Evolutionary conservation across 2,329 filamentous ascomycete genomes (phyloP), one percentile per base, ranked within the genome.

Genomic region (Colletotrichum tamarilloi): DNA sequence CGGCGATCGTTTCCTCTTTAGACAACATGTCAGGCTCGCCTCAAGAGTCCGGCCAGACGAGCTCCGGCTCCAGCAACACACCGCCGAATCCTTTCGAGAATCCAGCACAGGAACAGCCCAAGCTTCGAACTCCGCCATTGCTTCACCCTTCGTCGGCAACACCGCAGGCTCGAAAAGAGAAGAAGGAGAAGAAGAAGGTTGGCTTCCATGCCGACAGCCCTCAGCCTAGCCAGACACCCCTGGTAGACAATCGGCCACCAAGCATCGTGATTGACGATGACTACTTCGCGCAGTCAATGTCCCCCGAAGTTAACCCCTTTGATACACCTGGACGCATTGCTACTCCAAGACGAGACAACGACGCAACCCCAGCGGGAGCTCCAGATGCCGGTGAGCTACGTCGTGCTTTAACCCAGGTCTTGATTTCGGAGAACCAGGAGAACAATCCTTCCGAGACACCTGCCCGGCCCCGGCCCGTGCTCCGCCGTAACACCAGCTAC

Each of bases 401-500:
- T 55, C 77, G 81, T 22, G 83, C 83, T 30, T 76, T 85, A 55
- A 83, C 82, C 63, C 81, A 81, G 75, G 80, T 85, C 42, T 75
- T 85, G 5, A 81, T 83, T 2, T 79, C 80, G 7, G 81, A 82
- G 67, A 32, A n/a, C 14, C 62, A 67, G 32, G 68, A 67, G 11
- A 76, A 77, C 35, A 62, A 56, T 32, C 58, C 65, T 62, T 12
- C 74, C 66, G 66, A 69, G 12, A 53, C 46, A 42, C 60, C 30
- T 72, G 78, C 55, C 76, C 76, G 57, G 9, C 82, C 82, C 12
- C 80, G 82, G 55, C 84, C 84, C 28, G 84, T 81, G 12, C 76
- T 85, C n/a, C 79, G 83, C 74, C 82, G 84, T 53, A 85, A 84
- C 75, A 85, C 84, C 55, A 85, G 84, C 75, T 85, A 85, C 68